A percentile compares a stretch with the other conserved stretches of the same genome.
Evolutionary conservation across 176 grass and related monocot species (phyloP).

Genomic region (Elaeis guineensis): DNA sequence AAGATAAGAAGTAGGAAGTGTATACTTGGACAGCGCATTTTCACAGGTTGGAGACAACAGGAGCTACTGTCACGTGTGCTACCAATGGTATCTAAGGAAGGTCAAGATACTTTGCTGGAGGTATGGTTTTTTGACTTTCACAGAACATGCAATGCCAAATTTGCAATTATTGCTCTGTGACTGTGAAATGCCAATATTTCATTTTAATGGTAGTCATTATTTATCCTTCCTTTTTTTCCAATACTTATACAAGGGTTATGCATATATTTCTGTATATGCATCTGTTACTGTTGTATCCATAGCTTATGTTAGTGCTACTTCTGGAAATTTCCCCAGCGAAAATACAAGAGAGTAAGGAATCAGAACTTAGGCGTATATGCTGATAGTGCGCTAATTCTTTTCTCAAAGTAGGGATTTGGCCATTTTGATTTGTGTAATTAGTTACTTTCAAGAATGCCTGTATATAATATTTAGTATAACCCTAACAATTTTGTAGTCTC

Average conservation of each 20-base stretch:
- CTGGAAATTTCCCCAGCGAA: background rate
- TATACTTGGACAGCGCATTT: conserved; percentile 71
- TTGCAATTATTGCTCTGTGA: conserved; percentile 3
- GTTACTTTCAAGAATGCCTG: too few relatives aligned
- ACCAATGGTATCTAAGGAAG: conserved; percentile 37
- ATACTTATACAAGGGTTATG: background rate
- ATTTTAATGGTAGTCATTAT: background rate
- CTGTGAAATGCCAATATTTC: background rate
- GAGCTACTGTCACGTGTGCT: conserved; percentile 68
- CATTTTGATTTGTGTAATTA: too few relatives aligned
- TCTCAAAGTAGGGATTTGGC: too few relatives aligned
- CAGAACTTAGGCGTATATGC: too few relatives aligned
- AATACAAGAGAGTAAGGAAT: too few relatives aligned
- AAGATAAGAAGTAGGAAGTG: conserved; percentile 75
- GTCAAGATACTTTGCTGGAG: conserved; percentile 55
- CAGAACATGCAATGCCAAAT: background rate
- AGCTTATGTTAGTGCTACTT: background rate
- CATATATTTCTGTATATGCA: background rate
- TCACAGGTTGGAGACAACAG: conserved; percentile 76
- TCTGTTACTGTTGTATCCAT: background rate
- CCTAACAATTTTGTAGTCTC: too few relatives aligned
- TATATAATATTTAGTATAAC: too few relatives aligned
- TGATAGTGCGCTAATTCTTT: too few relatives aligned
- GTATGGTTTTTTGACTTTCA: conserved; percentile 27
- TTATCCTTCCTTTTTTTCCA: background rate